A percentile compares a stretch with the other conserved stretches of the same genome.
phyloP scores from a whole-genome alignment of 495 filamentous ascomycete genomes.

The Cairneyella variabilis region DNA sequence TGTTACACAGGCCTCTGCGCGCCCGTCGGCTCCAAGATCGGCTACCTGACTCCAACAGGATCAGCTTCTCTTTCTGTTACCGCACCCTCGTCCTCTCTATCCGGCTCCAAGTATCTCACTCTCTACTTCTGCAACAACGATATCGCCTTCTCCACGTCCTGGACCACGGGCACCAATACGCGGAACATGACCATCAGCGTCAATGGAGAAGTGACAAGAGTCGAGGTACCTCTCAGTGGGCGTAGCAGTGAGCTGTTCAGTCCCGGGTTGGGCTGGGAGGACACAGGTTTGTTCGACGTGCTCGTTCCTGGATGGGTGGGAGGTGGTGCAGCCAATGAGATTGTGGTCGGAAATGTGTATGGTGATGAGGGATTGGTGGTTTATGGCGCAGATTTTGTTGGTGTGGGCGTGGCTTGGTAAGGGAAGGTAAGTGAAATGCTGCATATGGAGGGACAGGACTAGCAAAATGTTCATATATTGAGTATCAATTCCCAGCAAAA shows the following conservation, averaged over 20 bases:
- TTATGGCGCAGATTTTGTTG: slow-evolving; percentile 41
- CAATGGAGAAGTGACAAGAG: slow-evolving; percentile 34
- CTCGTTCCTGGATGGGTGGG: slow-evolving; percentile 35
- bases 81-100: slow-evolving; percentile 13
- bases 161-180: slow-evolving; percentile 36
- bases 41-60: slow-evolving; percentile 25
- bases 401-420: slow-evolving; percentile 18
- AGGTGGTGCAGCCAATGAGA: slow-evolving; percentile 28
- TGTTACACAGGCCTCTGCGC: slow-evolving; percentile 33
- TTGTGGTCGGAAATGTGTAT: slow-evolving; percentile 38
- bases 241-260: slow-evolving; percentile 41
- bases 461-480: no score
- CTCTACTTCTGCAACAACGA: slow-evolving; percentile 46
- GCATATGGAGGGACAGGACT: no score
- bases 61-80: slow-evolving; percentile 28
- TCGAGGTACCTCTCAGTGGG: slow-evolving; percentile 43
- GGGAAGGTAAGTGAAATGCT: no score
- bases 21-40: slow-evolving; percentile 39
- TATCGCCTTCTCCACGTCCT: slow-evolving; percentile 35
- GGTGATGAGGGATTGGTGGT: slow-evolving; percentile 28
- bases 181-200: slow-evolving; percentile 41
- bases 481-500: no score
- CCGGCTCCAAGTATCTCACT: slow-evolving; percentile 31
- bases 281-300: slow-evolving; percentile 37
- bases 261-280: slow-evolving; percentile 40